These are phyloP conservation scores for Pichia sp. DNA, from an alignment of 1,139 yeast genomes.

Conservation along the genomic window DNA sequence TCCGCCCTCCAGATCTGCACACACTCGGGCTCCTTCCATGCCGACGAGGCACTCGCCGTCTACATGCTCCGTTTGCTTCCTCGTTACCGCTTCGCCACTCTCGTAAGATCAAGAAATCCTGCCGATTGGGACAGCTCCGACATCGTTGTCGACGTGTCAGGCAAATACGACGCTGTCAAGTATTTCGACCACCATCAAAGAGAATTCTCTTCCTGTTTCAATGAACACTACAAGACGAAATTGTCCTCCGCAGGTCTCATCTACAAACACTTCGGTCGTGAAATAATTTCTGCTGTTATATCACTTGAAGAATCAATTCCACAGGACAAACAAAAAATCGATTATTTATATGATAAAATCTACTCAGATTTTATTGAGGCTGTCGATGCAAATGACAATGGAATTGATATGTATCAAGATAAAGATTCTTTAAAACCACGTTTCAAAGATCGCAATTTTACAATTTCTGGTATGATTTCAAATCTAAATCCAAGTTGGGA, in stretches of 20 bases:
- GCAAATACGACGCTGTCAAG: constrained; percentile 82
- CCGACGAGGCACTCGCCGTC: constrained; percentile 96
- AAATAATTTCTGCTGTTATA: constrained; percentile 45
- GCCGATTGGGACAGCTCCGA: constrained; percentile 81
- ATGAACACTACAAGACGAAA: constrained; percentile 59
- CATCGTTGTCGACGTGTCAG: constrained; percentile 92
- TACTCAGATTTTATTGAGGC: constrained; percentile 86
- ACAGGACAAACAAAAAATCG: constrained; percentile 39
- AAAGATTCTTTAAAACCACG: constrained; percentile 40
- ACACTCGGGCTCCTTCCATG: constrained; percentile 93
- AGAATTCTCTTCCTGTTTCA: constrained; percentile 61
- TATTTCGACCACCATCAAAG: constrained; percentile 96
- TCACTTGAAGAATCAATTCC: constrained; percentile 25
- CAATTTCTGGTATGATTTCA: constrained; percentile 74
- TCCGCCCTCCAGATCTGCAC: constrained; percentile 60
- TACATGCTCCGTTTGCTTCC: constrained; percentile 76
- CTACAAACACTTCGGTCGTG: constrained; percentile 87
- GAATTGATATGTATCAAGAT: constrained; percentile 64
- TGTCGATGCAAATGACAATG: constrained; percentile 94
- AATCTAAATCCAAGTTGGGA: constrained; percentile 85
- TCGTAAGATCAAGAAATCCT: constrained; percentile 80
- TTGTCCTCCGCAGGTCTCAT: constrained; percentile 91
- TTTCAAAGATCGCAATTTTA: constrained; percentile 54
- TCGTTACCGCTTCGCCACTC: constrained; percentile 54
- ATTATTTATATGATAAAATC: constrained; percentile 62